A percentile compares a stretch with the other conserved stretches of the same genome.
Conservation (phyloP, 768 basidiomycete genomes). For the Lactifluus pinguis region DNA sequence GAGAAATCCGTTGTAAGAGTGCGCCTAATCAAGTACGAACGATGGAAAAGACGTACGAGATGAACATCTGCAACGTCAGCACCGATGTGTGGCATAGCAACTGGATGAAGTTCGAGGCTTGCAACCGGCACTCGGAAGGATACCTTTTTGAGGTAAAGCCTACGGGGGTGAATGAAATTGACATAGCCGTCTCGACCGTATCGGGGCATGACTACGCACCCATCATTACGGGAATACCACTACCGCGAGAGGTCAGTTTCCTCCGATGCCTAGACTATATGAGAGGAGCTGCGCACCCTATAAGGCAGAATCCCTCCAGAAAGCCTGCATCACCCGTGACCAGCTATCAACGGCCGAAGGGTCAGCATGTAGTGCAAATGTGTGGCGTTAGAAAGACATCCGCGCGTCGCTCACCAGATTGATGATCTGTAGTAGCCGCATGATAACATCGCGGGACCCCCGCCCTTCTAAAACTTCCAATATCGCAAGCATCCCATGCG, state of each 20-base stretch:
- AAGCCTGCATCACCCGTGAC: conserved; percentile 66
- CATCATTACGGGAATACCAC: conserved; percentile 95
- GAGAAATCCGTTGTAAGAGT: neutral
- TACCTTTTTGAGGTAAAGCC: conserved; percentile 94
- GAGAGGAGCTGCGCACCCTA: conserved; percentile 44
- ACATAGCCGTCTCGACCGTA: conserved; percentile 1
- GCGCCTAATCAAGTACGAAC: neutral
- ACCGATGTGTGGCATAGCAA: conserved; percentile 88
- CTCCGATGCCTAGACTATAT: neutral
- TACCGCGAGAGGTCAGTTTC: conserved; percentile 22
- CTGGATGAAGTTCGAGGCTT: conserved; percentile 92
- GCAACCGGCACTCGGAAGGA: conserved; percentile 85
- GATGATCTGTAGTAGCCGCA: conserved; percentile 80
- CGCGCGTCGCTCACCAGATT: conserved; percentile 54
- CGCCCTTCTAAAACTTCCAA: conserved; percentile 87
- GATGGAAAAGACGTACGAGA: conserved; percentile 60
- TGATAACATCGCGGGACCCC: conserved; percentile 75
- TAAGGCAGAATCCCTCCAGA: conserved; percentile 91
- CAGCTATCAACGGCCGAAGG: conserved; percentile 24
- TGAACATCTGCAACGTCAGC: conserved; percentile 96
- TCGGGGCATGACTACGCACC: conserved; percentile 34
- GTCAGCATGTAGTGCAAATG: neutral
- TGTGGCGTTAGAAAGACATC: neutral
- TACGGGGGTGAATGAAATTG: conserved; percentile 23
- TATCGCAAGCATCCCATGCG: conserved; percentile 92